phyloP scores from a whole-genome alignment of 2,329 filamentous ascomycete species.

The Biscogniauxia mediterranea region DNA sequence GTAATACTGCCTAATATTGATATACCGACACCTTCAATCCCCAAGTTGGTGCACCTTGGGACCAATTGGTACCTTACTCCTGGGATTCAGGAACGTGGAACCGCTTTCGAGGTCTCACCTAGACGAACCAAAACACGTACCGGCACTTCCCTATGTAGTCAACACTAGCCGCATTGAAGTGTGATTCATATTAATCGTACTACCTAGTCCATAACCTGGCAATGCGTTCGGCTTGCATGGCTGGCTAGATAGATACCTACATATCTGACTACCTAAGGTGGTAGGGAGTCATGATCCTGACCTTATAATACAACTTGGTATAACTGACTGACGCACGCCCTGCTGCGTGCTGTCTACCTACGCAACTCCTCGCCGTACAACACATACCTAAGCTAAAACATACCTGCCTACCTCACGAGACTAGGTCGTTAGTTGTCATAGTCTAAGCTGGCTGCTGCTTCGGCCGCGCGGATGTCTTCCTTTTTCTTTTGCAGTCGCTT shows the following conservation, averaged over 20 bases:
- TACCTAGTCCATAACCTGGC: neutral
- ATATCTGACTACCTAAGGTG: too few species aligned
- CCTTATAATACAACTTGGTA: too few species aligned
- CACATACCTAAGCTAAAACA: neutral
- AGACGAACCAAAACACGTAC: too few species aligned
- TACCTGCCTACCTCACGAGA: neutral
- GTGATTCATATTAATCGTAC: neutral
- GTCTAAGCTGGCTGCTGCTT: slow-evolving; percentile 16
- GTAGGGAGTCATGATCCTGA: too few species aligned
- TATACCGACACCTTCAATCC: neutral
- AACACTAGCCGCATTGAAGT: neutral
- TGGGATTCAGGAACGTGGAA: neutral
- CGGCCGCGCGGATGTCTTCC: slow-evolving; percentile 36
- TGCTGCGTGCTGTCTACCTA: neutral
- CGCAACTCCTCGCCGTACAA: neutral
- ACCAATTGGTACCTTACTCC: neutral
- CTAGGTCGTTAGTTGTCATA: neutral
- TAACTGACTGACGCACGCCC: too few species aligned
- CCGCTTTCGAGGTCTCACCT: neutral
- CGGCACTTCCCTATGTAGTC: neutral
- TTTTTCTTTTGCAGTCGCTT: slow-evolving; percentile 49
- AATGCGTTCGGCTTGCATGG: neutral
- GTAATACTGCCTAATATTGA: neutral
- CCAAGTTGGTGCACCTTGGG: neutral
- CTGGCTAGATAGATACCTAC: neutral